Evolutionary conservation across 495 filamentous ascomycete species (phyloP).

Genomic region (Chaetomium tenue): DNA sequence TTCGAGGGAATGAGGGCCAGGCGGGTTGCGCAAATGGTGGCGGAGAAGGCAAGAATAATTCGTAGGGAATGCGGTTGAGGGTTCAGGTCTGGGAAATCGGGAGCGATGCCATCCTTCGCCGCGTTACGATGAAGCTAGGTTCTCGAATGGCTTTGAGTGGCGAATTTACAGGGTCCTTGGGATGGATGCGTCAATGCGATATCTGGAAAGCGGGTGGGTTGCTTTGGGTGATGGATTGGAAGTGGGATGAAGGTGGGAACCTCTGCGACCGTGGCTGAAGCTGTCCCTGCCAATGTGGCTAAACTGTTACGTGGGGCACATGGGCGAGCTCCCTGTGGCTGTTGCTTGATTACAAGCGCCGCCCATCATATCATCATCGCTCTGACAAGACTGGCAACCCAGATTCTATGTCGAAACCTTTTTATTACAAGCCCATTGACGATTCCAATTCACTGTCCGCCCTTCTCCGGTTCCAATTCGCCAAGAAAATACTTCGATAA

Average conservation of each 20-base stretch:
- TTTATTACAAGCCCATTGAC: not conserved
- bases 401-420: not conserved
- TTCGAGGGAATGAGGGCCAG: too few relatives aligned
- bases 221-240: not conserved
- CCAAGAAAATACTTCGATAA: not conserved
- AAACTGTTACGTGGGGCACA: constrained; percentile 3
- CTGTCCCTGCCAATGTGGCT: constrained; percentile 17
- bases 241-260: constrained; percentile 1
- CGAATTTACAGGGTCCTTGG: not conserved
- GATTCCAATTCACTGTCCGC: not conserved
- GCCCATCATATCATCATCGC: not conserved
- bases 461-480: not conserved
- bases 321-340: constrained; percentile 15
- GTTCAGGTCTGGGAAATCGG: not conserved
- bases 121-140: not conserved
- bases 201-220: not conserved
- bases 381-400: not conserved
- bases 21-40: too few relatives aligned
- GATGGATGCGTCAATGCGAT: not conserved
- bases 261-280: constrained; percentile 26
- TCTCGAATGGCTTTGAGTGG: not conserved
- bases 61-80: not conserved
- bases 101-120: constrained; percentile 11
- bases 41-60: not conserved
- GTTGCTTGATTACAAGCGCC: not conserved